These are phyloP conservation scores for Yarrowia yakushimensis DNA, from an alignment of 805 yeast species.

Conservation along the genomic window DNA sequence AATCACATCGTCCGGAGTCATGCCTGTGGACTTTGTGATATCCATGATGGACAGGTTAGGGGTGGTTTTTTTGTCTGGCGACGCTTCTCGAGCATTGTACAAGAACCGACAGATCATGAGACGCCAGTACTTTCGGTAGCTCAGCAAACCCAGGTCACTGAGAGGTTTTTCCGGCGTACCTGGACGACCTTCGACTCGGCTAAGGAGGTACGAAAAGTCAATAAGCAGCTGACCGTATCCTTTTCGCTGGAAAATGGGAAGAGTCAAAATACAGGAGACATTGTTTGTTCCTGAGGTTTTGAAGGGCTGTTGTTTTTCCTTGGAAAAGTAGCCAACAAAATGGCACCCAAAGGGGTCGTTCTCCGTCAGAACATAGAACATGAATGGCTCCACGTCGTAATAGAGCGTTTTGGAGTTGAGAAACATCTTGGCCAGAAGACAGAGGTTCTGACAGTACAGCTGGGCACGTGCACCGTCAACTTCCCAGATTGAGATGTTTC, in stretches of 20 bases:
- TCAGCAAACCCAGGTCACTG: constrained; percentile 76
- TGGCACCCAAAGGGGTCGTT: constrained; percentile 56
- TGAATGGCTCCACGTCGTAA: constrained; percentile 93
- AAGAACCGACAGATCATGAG: constrained; percentile 48
- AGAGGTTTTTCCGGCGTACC: constrained; percentile 97
- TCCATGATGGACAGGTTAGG: constrained; percentile 50
- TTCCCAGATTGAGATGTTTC: constrained; percentile 72
- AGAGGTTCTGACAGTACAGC: constrained; percentile 81
- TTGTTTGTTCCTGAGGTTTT: constrained; percentile 44
- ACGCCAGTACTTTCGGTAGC: constrained; percentile 88
- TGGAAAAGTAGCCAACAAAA: constrained; percentile 92
- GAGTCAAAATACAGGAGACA: constrained; percentile 83
- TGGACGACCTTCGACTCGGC: constrained; percentile 66
- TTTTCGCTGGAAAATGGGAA: constrained; percentile 80
- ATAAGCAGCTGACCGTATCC: constrained; percentile 89
- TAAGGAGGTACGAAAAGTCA: constrained; percentile 79
- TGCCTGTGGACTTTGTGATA: constrained; percentile 69
- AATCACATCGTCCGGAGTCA: constrained; percentile 81
- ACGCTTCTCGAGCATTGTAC: not conserved
- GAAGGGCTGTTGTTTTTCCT: constrained; percentile 52
- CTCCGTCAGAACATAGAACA: constrained; percentile 81
- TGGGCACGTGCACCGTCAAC: constrained; percentile 85
- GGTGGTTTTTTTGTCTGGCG: not conserved
- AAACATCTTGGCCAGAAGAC: constrained; percentile 83
- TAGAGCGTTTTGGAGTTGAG: constrained; percentile 87